Evolutionary conservation across 257 asterid genomes (phyloP), one percentile per base, ranked within the genome.

Genomic region (Cruciata laevipes): DNA sequence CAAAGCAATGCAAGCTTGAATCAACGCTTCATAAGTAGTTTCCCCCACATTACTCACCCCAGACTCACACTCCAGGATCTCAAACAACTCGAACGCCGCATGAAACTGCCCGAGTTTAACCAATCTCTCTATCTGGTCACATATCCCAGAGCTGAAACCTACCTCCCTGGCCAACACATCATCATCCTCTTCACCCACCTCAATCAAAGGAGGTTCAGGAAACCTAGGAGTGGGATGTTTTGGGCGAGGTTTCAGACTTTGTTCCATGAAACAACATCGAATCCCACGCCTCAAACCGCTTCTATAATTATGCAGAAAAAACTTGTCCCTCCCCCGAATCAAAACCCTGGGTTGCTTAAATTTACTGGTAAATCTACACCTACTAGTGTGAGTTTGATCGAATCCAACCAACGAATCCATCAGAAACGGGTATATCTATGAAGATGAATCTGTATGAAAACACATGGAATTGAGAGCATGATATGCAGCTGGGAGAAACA

Each of bases 31-130:
- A 69, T 84, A 92, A 33, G 95, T 86, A 67, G 74, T 80, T n/a
- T 10, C 57, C 32, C 71, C 73, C 70, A 84, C 68, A 63, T 61
- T 81, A 73, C 51, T 23, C 40, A 60, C 81, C 16, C 35, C 83
- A 10, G 51, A 73, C 73, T 74, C 81, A 58, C 80, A 74, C 61
- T 81, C 92, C 81, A 89, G 76, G 73, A 89, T 77, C 74, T 91
- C 93, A 72, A 91, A 86, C 79, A 86, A 59, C 66, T 89, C 96
- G 33, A 91, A 87, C 51, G 95, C 98, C 61, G 86, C 96, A 6
- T 18, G 66, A 53, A 81, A 79, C 84, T 82, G 83, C 65, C 82
- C 83, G 70, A 84, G 87, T 63, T 74, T 69, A 51, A 84, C 97
- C 75, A 86, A 63, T 69, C 86, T 92, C 80, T 86, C 96, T 10